A percentile compares a stretch with the other conserved stretches of the same genome.
Conservation (phyloP, 2,329 filamentous ascomycete genomes). For the Zopfia rhizophila region DNA sequence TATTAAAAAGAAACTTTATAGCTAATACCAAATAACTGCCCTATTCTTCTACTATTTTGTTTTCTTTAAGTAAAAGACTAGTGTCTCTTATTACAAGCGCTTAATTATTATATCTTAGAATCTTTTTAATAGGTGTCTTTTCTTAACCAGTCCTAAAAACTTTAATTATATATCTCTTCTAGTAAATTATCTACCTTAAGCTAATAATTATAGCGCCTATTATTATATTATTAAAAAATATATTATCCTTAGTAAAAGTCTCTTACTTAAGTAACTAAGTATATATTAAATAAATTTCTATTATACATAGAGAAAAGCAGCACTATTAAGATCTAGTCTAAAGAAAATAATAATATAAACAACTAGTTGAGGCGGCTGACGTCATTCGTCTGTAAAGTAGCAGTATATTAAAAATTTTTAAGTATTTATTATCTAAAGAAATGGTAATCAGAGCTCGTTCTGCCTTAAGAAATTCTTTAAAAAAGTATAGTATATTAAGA, state of each 20-base stretch:
- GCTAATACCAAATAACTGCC: not conserved
- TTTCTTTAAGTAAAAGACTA: conserved; percentile 3
- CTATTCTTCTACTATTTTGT: conserved; percentile 5
- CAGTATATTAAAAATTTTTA: conserved; percentile 1
- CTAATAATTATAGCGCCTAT: conserved; percentile 2
- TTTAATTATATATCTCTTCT: conserved; percentile 2
- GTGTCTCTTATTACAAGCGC: conserved; percentile 6
- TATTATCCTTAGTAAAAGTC: conserved; percentile 1
- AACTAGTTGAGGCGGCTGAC: not conserved
- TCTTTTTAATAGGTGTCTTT: not conserved
- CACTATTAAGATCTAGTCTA: conserved; percentile 1
- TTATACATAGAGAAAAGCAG: not conserved
- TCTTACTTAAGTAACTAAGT: conserved; percentile 1
- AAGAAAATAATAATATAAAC: not conserved
- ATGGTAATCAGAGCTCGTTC: conserved; percentile 1
- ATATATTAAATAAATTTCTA: conserved; percentile 1
- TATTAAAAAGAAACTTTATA: conserved; percentile 1
- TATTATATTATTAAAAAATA: conserved; percentile 1
- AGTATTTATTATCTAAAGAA: conserved; percentile 1
- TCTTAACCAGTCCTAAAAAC: conserved; percentile 2
- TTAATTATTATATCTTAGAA: not conserved
- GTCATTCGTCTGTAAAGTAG: conserved; percentile 1
- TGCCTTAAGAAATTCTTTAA: no score
- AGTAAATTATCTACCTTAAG: conserved; percentile 7
- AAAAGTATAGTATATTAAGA: conserved; percentile 8